Base-by-base conservation (phyloP, 768 basidiomycete genomes). In the Butyriboletus loyo region DNA sequence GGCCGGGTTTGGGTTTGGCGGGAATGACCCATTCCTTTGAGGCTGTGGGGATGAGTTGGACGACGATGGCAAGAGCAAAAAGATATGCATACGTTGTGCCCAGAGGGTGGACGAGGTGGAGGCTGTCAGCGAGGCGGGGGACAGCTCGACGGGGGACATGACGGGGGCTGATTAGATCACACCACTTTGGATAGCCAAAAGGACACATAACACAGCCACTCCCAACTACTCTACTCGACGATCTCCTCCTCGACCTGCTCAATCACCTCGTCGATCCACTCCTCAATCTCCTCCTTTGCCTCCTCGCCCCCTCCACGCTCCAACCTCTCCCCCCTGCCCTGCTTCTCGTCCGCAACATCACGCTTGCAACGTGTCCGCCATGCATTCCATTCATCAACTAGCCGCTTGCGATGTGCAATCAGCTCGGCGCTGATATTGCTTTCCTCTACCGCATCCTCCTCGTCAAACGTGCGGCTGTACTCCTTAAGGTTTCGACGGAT, bases 361-460 rank as follows among this genome's bases (percentile, higher is more conserved):
- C 80, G 81, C 67, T 79, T 84, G 59, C 86, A 85, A 57, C 83
- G 79, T 22, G 76, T 62, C 46, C 96, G 83, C 97, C 97, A 98
- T 38, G 96, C 92, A 72, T 99, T 97, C 97, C 97, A 99, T 73
- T 99, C 97, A 65, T 97, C 92, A 61, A 98, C 88, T 48, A 98
- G 79, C 42, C 97, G 82, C 70, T 91, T 90, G 54, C 97, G 82
- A 57, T 85, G 85, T 17, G 92, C 92, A 59, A 95, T 81, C 24
- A 97, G 82, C 72, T 98, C 97, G 5, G 94, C 93, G 58, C 88
- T 94, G 61, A 95, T 91, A 62, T 88, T 90, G 70, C 87, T 92
- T 73, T 96, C 94, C 68, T 98, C 94, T 19, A 89, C 85, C 24
- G 93, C 92, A 69, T 98, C 97, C 63, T 97, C 93, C 73, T 98